Percentiles rank a stretch among this genome's conserved stretches.
phyloP scores from a whole-genome alignment of 1,284 basidiomycete species.

The Athelia sp. region DNA sequence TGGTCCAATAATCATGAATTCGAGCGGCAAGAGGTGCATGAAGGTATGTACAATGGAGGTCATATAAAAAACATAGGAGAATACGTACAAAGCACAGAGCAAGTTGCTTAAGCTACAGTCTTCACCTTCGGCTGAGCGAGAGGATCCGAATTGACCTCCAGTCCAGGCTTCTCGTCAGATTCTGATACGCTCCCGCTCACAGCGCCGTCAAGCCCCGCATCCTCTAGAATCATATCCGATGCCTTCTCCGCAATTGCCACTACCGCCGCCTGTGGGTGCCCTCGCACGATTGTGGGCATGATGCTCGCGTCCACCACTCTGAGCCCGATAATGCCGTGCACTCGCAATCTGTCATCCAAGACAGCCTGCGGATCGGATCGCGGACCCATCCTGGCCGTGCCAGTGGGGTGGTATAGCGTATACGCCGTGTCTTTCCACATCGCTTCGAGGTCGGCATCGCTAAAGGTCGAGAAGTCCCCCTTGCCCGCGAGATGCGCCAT shows the following conservation, averaged over 20 bases:
- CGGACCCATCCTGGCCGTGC: slow-evolving; percentile 22
- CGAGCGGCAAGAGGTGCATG: too few relatives aligned
- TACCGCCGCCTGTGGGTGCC: slow-evolving; percentile 23
- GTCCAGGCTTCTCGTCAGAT: too few relatives aligned
- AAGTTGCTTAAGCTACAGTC: too few relatives aligned
- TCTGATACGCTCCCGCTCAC: too few relatives aligned
- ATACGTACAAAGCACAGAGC: too few relatives aligned
- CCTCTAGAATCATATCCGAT: slow-evolving; percentile 21
- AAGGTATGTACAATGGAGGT: too few relatives aligned
- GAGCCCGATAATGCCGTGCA: slow-evolving; percentile 30
- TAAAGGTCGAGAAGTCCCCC: slow-evolving; percentile 19
- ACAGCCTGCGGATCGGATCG: slow-evolving; percentile 18
- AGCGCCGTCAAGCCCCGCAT: not conserved
- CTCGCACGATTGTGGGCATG: slow-evolving; percentile 28
- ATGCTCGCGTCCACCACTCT: slow-evolving; percentile 33
- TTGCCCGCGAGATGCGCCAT: slow-evolving; percentile 11
- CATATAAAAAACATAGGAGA: too few relatives aligned
- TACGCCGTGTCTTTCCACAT: slow-evolving; percentile 25
- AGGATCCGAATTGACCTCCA: too few relatives aligned
- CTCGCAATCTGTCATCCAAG: slow-evolving; percentile 28
- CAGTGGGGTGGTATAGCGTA: slow-evolving; percentile 31
- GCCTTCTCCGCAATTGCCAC: slow-evolving; percentile 18
- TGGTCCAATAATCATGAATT: too few relatives aligned
- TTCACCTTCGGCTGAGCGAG: too few relatives aligned
- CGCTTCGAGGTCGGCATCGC: slow-evolving; percentile 25